Conservation (phyloP, 2,329 filamentous ascomycete species). For the Ceratocystiopsis sp. region DNA sequence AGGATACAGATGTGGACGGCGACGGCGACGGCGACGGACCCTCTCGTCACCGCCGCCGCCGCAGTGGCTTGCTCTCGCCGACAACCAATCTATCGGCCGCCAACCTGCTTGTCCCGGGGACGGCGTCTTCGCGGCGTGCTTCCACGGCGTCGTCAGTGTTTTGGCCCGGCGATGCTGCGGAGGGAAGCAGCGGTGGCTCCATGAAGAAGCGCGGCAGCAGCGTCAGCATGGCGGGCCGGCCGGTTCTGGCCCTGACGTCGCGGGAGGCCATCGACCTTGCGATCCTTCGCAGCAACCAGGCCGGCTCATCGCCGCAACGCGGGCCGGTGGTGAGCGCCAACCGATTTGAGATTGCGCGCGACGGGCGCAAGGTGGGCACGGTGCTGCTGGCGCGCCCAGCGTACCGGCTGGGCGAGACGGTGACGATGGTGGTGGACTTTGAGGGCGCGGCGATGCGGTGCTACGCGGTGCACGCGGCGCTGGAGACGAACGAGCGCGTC, state of each 20-base stretch:
- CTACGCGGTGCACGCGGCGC: conserved; percentile 66
- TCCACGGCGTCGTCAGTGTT: conserved; percentile 19
- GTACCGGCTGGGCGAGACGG: conserved; percentile 75
- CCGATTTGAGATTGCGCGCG: conserved; percentile 85
- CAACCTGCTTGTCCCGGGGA: too few relatives aligned
- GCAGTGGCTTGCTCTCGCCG: conserved; percentile 49
- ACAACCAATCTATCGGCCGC: conserved; percentile 32
- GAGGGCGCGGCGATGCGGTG: conserved; percentile 59
- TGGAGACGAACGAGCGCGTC: conserved; percentile 78
- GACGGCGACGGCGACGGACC: conserved; percentile 7
- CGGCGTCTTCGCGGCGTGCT: conserved; percentile 28
- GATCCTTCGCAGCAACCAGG: conserved; percentile 65
- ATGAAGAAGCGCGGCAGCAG: neutral
- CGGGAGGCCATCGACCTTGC: conserved; percentile 85
- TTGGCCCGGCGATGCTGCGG: conserved; percentile 5
- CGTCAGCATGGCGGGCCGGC: conserved; percentile 4
- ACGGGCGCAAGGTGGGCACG: conserved; percentile 79
- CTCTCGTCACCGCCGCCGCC: conserved; percentile 17
- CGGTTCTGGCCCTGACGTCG: conserved; percentile 42
- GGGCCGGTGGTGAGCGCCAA: conserved; percentile 57
- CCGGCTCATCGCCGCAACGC: conserved; percentile 7
- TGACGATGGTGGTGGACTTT: conserved; percentile 76
- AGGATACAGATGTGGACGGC: too few relatives aligned
- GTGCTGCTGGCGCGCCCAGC: conserved; percentile 77
- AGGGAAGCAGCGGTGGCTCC: neutral